Percentiles rank a stretch among this genome's conserved stretches.
Conservation (phyloP, 495 filamentous ascomycete genomes). For the Penicillium verhagenii region DNA sequence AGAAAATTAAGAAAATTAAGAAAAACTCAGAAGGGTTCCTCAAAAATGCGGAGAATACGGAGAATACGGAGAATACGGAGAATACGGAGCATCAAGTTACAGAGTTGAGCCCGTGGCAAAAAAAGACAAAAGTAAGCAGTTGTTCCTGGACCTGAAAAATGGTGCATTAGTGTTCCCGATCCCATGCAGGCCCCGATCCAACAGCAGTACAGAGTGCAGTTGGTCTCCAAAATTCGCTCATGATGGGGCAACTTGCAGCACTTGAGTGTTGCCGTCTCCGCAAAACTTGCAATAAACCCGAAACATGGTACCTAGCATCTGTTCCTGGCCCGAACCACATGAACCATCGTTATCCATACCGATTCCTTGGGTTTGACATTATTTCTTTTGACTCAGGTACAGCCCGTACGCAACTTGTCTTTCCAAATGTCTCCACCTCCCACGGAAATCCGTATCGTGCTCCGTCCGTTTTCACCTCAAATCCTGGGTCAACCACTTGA, state of each 20-base stretch:
- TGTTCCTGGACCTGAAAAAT: not conserved
- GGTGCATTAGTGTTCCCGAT: slow-evolving; percentile 11
- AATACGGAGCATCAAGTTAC: not conserved
- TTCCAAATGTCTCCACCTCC: not conserved
- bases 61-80: slow-evolving; percentile 7
- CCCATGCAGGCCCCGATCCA: slow-evolving; percentile 1
- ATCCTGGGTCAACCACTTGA: not conserved
- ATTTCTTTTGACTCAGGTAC: slow-evolving; percentile 9
- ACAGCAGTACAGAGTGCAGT: not conserved
- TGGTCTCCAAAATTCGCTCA: slow-evolving; percentile 1
- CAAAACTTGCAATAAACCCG: not conserved
- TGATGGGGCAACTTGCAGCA: not conserved
- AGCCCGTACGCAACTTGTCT: not conserved
- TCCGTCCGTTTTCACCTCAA: not conserved
- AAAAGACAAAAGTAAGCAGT: not conserved
- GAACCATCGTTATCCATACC: slow-evolving; percentile 17
- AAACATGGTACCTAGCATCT: slow-evolving; percentile 6
- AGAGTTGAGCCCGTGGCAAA: not conserved
- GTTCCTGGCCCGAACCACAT: not conserved
- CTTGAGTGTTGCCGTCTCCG: not conserved
- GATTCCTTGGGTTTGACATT: slow-evolving; percentile 4
- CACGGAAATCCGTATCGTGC: slow-evolving; percentile 7
- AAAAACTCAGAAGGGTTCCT: not conserved
- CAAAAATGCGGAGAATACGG: slow-evolving; percentile 14
- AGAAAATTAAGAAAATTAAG: no score